Conservation (phyloP, 1,139 yeast genomes). For the Blastobotrys proliferans region DNA sequence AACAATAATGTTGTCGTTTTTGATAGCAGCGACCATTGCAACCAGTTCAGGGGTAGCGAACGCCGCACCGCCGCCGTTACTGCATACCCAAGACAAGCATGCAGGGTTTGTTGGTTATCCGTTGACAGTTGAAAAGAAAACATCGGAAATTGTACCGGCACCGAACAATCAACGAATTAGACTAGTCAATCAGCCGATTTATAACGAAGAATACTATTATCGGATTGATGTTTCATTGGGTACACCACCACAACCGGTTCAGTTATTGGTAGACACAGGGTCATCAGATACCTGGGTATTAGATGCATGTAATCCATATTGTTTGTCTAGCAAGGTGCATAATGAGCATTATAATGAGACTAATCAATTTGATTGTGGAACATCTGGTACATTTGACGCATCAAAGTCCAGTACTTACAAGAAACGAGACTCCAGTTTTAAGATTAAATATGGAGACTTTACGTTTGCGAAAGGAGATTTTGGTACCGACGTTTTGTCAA, state of each 20-base stretch:
- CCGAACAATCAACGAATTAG: conserved; percentile 4
- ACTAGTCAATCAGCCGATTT: conserved; percentile 11
- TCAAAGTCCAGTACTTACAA: conserved; percentile 20
- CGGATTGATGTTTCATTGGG: conserved; percentile 27
- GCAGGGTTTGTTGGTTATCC: conserved; percentile 8
- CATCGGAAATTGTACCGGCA: background rate
- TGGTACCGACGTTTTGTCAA: conserved; percentile 50
- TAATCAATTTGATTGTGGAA: conserved; percentile 23
- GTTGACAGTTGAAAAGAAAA: conserved; percentile 4
- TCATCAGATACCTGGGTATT: conserved; percentile 65
- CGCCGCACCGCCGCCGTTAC: background rate
- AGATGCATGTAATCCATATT: conserved; percentile 27
- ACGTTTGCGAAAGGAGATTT: conserved; percentile 59
- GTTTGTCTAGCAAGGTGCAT: conserved; percentile 19
- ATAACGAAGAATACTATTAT: conserved; percentile 30
- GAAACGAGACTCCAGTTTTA: conserved; percentile 30
- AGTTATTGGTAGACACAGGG: conserved; percentile 51
- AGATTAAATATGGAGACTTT: conserved; percentile 57
- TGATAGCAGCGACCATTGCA: background rate
- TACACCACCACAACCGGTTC: conserved; percentile 22
- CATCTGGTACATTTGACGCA: conserved; percentile 24
- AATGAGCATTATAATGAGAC: conserved; percentile 17
- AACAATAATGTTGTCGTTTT: too few species aligned
- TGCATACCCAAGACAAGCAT: background rate
- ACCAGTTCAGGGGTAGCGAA: background rate